These are phyloP conservation scores for Plasmopara viticola DNA, from an alignment of 352 stramenopile genomes.

Conservation along the genomic window DNA sequence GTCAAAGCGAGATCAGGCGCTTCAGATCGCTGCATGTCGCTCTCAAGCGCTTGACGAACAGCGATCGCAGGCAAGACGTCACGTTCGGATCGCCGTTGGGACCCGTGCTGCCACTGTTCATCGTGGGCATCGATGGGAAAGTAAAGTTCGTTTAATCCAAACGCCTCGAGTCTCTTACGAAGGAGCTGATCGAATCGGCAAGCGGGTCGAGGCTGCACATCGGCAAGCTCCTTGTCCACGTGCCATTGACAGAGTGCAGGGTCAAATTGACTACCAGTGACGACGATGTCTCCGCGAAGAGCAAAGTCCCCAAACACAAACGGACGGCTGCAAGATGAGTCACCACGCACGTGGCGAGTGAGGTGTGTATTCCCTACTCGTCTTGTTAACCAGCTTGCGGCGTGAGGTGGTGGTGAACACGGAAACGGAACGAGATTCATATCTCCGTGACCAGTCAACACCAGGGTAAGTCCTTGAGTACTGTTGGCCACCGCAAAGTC, in stretches of 20 bases:
- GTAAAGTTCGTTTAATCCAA: slow-evolving; percentile 42
- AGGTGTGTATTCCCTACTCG: slow-evolving; percentile 23
- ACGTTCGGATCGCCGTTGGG: slow-evolving; percentile 8
- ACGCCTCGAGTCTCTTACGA: slow-evolving; percentile 10
- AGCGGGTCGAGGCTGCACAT: slow-evolving; percentile 33
- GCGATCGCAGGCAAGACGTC: slow-evolving; percentile 4
- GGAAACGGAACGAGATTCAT: slow-evolving; percentile 19
- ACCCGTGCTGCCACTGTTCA: slow-evolving; percentile 4
- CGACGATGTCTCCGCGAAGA: slow-evolving; percentile 46
- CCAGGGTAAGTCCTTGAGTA: slow-evolving; percentile 11
- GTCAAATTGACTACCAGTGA: slow-evolving; percentile 41
- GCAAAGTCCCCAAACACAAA: slow-evolving; percentile 36
- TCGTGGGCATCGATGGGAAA: slow-evolving; percentile 18
- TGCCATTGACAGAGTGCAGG: slow-evolving; percentile 67
- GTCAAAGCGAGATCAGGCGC: slow-evolving; percentile 58
- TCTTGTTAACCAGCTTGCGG: slow-evolving; percentile 17
- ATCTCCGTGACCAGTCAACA: slow-evolving; percentile 14
- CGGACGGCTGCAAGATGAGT: not conserved
- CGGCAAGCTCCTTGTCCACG: slow-evolving; percentile 39
- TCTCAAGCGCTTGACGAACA: slow-evolving; percentile 3
- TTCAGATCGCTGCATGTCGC: slow-evolving; percentile 26
- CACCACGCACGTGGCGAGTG: not conserved
- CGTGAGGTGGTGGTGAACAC: slow-evolving; percentile 12
- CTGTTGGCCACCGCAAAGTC: slow-evolving; percentile 11
- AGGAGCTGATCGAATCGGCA: slow-evolving; percentile 23